Conservation (phyloP, 192 early-diverging fungal species). For the Entomortierella chlamydospora region DNA sequence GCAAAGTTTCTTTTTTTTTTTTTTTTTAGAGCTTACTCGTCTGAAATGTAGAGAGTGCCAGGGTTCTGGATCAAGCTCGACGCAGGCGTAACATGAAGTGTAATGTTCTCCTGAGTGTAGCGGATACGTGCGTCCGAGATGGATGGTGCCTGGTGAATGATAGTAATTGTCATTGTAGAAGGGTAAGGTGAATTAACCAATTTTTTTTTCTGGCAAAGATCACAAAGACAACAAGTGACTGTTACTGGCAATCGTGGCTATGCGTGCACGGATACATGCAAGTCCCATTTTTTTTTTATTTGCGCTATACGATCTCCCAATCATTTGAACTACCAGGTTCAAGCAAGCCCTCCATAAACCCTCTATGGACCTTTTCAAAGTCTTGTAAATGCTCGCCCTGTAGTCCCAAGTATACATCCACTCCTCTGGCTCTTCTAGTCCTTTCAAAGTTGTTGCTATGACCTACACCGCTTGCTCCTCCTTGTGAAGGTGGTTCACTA, state of each 20-base stretch:
- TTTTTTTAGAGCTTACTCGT: conserved; percentile 54
- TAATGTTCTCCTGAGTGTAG: conserved; percentile 37
- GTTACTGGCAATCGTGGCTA: neutral
- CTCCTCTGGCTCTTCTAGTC: neutral
- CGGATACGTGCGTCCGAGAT: conserved; percentile 31
- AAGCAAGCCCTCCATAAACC: conserved; percentile 47
- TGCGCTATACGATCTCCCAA: conserved; percentile 18
- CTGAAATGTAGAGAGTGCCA: conserved; percentile 47
- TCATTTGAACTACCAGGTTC: conserved; percentile 8
- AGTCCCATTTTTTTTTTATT: conserved; percentile 1
- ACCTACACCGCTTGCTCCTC: neutral
- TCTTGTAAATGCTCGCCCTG: conserved; percentile 46
- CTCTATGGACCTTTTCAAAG: conserved; percentile 43
- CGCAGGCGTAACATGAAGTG: conserved; percentile 44
- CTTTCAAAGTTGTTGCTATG: neutral
- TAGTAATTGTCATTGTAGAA: conserved; percentile 43
- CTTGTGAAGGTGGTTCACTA: conserved; percentile 4
- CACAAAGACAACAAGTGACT: neutral
- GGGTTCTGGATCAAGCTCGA: conserved; percentile 45
- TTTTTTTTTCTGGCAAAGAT: neutral
- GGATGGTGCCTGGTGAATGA: conserved; percentile 42
- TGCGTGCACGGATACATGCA: neutral
- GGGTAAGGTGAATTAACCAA: neutral
- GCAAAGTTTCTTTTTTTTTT: too few relatives aligned
- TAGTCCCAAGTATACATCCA: conserved; percentile 48